Evolutionary conservation across 768 basidiomycete genomes (phyloP), one percentile per base, ranked within the genome.

Genomic region (Suillus subaureus): DNA sequence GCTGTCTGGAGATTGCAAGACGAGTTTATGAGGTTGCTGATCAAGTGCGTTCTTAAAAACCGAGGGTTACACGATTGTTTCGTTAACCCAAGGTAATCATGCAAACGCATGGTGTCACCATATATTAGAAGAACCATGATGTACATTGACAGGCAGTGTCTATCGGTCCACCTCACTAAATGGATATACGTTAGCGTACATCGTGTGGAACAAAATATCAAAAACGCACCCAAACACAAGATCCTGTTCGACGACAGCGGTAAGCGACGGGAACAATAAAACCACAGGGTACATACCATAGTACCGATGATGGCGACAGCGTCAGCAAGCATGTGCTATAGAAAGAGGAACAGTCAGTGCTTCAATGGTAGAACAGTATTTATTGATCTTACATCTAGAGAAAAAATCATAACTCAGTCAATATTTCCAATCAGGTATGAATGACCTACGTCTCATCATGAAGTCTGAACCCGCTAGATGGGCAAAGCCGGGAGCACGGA

Each of bases 291-390:
- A 79, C 87, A 70, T 74, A 90, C 94, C 96, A 97, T 96, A 55
- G 97, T 98, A 71, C 97, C 97, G 75, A 99, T 97, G 75, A 99
- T 92, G 57, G 97, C 90, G 60, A 99, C 97, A 51, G 92, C 96
- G 72, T 98, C 97, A 6, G 95, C 94, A 66, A 97, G 82, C 87
- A 92, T 91, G 79, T 94, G 93, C 90, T 89, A 75, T 52, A 71
- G 63, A 61, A n/a, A 21, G 40, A 67, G 33, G 61, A 70, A 72
- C 39, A 73, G 64, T 69, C 11, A 13, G n/a, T 64, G 61, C 39
- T 61, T 16, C 33, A 28, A 61, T 31, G 37, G 12, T 16, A 31
- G 15, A n/a, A 21, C 63, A 31, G 28, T n/a, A 16, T 15, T 4
- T 26, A 2, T 16, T 1, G 31, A 42, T 13, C 82, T 77, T 72